Base-by-base conservation (phyloP, 2,329 filamentous ascomycete genomes). In the Pseudohalonectria lignicola region DNA sequence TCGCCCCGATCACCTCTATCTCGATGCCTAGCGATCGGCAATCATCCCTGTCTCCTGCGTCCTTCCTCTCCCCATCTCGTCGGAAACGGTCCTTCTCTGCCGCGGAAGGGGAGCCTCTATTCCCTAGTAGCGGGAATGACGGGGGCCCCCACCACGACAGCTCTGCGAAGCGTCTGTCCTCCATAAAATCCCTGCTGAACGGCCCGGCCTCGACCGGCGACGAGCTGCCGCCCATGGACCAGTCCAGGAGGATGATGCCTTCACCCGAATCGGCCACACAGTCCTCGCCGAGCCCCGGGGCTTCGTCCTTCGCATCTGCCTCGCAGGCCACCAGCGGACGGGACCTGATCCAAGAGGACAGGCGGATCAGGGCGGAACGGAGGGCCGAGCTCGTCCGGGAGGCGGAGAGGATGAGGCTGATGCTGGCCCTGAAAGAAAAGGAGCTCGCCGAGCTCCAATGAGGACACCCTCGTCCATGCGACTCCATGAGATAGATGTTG, bases 101-200 rank as follows among this genome's bases (percentile, higher is more conserved):
- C 0, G 62, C 69, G 1, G 74, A 79, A 39, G 67, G 65, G 16
- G 73, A 76, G 9, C 34, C 30, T 9, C 35, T 19, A 6, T 20
- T 18, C 30, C 36, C 37, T 19, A 28, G 51, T 53, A n/a, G 51
- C 55, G 16, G 49, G 41, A n/a, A 41, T 47, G 7, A 49, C 53
- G 23, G 61, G 66, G 28, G 48, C 29, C 37, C 51, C n/a, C 59
- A 61, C 2, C 59, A 64, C 18, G 67, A 75, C 19, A 60, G 59
- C 28, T 59, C 18, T 8, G 17, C 74, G 31, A 71, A 82, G 53
- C 75, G 82, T 12, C 60, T 86, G 4, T 84, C 79, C 15, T 85
- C 81, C 3, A 87, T 87, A 43, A 83, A 79, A 46, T 83, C 82
- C 5, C 80, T 87, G 32, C 61, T 88, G 11, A 87, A 86, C 45